Evolutionary conservation across 1,139 yeast species (phyloP).

Genomic region (Ogataea hybrid): DNA sequence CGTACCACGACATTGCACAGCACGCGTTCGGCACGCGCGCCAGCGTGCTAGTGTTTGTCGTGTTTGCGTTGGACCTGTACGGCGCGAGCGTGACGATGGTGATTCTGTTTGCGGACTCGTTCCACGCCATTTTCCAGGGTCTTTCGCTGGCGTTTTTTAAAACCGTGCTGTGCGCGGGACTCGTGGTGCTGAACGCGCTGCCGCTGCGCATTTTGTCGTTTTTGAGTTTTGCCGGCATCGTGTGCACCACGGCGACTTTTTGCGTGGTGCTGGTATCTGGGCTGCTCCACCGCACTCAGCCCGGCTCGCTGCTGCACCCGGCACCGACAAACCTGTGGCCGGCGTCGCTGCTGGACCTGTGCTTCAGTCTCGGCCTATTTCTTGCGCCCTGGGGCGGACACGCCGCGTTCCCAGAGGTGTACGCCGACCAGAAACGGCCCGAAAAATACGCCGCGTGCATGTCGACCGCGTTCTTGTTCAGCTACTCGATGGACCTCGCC

Average conservation of each 20-base stretch:
- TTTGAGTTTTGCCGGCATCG: slow-evolving; percentile 71
- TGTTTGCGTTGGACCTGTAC: slow-evolving; percentile 50
- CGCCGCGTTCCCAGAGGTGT: slow-evolving; percentile 59
- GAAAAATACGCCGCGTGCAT: slow-evolving; percentile 48
- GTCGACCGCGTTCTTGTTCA: slow-evolving; percentile 58
- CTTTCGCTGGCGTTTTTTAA: slow-evolving; percentile 52
- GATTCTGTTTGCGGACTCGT: slow-evolving; percentile 81
- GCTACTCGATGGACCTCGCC: slow-evolving; percentile 65
- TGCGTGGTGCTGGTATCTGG: slow-evolving; percentile 63
- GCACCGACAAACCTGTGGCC: slow-evolving; percentile 48
- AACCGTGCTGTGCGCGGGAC: slow-evolving; percentile 40
- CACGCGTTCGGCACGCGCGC: slow-evolving; percentile 42
- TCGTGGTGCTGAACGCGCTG: slow-evolving; percentile 64
- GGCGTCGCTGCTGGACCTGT: slow-evolving; percentile 37
- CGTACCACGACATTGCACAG: slow-evolving; percentile 75
- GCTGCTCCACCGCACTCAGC: slow-evolving; percentile 35
- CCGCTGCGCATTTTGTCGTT: slow-evolving; percentile 74
- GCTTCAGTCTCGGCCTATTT: slow-evolving; percentile 51
- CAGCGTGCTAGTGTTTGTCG: slow-evolving; percentile 33
- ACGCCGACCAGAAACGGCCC: slow-evolving; percentile 56
- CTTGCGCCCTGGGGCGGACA: slow-evolving; percentile 68
- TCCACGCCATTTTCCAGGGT: slow-evolving; percentile 60
- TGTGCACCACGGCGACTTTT: slow-evolving; percentile 66
- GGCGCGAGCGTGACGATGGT: slow-evolving; percentile 80
- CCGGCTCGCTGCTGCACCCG: slow-evolving; percentile 48